A percentile compares a stretch with the other conserved stretches of the same genome.
Evolutionary conservation across 2,329 filamentous ascomycete genomes (phyloP).

Genomic region (Alternaria novae-zelandiae): DNA sequence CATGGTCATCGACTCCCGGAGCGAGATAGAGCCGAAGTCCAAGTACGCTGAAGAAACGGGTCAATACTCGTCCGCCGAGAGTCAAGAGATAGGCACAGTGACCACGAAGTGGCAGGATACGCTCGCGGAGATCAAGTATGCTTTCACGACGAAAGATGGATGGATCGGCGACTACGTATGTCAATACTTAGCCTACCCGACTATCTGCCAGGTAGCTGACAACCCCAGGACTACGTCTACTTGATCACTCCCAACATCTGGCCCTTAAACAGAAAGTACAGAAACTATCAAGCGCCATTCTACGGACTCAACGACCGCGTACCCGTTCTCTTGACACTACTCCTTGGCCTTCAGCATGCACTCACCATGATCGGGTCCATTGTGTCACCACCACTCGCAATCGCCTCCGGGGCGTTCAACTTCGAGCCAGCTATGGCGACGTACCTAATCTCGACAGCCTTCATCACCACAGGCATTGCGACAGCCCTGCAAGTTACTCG

Average conservation of each 20-base stretch:
- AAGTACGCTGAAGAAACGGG: constrained; percentile 5
- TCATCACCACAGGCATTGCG: constrained; percentile 38
- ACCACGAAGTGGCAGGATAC: constrained; percentile 14
- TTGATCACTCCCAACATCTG: constrained; percentile 29
- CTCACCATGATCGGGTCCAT: constrained; percentile 36
- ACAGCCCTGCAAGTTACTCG: constrained; percentile 37
- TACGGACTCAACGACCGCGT: constrained; percentile 36
- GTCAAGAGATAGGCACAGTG: constrained; percentile 4
- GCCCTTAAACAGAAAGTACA: constrained; percentile 35
- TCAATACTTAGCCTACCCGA: not conserved
- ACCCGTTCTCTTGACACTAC: constrained; percentile 32
- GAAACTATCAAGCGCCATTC: constrained; percentile 33
- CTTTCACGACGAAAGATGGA: constrained; percentile 46
- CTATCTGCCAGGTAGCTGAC: not conserved
- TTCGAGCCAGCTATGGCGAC: constrained; percentile 31
- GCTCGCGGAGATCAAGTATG: constrained; percentile 32
- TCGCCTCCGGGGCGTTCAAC: constrained; percentile 37
- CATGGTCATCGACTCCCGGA: not conserved
- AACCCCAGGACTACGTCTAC: constrained; percentile 46
- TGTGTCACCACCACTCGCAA: constrained; percentile 39
- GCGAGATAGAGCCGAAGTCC: not conserved
- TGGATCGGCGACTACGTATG: constrained; percentile 51
- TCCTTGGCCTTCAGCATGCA: constrained; percentile 40
- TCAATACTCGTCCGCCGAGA: constrained; percentile 10
- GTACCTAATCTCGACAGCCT: constrained; percentile 37